These are phyloP conservation scores for Astrocystis sublimbata DNA, from an alignment of 495 filamentous ascomycete species.

Conservation along the genomic window DNA sequence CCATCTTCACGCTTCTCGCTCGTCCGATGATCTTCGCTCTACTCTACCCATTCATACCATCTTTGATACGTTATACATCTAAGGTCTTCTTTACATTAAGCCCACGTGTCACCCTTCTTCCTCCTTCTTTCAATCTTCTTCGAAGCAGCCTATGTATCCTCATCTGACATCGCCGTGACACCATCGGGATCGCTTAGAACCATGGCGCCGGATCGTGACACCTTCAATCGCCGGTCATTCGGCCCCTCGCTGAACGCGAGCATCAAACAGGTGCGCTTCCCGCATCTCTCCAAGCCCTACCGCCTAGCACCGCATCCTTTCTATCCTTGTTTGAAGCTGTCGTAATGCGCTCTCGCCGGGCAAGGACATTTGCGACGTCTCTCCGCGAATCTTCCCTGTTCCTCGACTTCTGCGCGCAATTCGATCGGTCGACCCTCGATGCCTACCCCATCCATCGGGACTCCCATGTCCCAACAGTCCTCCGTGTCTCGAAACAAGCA, in stretches of 20 bases:
- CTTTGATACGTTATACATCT: not conserved
- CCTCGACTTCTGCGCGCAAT: slow-evolving; percentile 2
- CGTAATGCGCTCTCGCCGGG: not conserved
- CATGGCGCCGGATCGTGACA: slow-evolving; percentile 38
- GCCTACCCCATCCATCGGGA: not conserved
- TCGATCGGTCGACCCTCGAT: not conserved
- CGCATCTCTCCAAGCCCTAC: slow-evolving; percentile 17
- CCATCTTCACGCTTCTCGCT: not conserved
- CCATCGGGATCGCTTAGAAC: slow-evolving; percentile 27
- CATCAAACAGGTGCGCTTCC: slow-evolving; percentile 48
- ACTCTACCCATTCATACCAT: not conserved
- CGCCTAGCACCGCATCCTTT: not conserved
- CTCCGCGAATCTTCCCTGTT: not conserved
- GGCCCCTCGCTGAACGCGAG: slow-evolving; percentile 44
- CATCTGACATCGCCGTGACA: slow-evolving; percentile 16
- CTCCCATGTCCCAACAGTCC: not conserved
- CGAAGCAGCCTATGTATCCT: slow-evolving; percentile 31
- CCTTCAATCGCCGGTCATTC: slow-evolving; percentile 45
- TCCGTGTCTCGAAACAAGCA: not conserved
- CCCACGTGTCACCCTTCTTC: not conserved
- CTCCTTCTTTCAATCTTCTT: not conserved
- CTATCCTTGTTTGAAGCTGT: not conserved
- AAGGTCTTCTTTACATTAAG: not conserved
- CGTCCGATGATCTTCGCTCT: not conserved
- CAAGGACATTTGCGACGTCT: slow-evolving; percentile 9